These are phyloP conservation scores for Annulohypoxylon maeteangense DNA, from an alignment of 495 filamentous ascomycete species.

Conservation along the genomic window DNA sequence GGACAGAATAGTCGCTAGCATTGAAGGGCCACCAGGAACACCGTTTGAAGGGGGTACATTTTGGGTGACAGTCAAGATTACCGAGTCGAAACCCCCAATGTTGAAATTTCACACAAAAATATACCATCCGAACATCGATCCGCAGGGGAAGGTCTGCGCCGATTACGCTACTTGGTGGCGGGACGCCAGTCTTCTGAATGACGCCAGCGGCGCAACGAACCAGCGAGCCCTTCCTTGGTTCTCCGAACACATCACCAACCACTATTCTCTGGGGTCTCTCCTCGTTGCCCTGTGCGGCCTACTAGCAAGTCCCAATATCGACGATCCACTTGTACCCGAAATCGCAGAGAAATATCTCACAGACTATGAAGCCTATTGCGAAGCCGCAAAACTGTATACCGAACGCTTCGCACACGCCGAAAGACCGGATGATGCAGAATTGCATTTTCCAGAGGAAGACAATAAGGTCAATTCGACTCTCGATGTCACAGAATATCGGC, in stretches of 20 bases:
- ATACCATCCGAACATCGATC: constrained; percentile 11
- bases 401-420: background rate
- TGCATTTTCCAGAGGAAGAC: background rate
- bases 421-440: background rate
- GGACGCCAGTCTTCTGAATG: background rate
- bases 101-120: constrained; percentile 4
- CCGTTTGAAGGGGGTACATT: constrained; percentile 2
- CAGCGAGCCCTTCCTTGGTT: constrained; percentile 6
- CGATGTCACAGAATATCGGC: background rate
- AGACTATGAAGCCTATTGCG: background rate
- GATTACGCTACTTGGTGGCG: constrained; percentile 8
- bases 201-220: background rate
- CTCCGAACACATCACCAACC: constrained; percentile 7
- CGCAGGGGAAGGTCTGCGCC: background rate
- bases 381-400: constrained; percentile 1
- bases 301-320: constrained; percentile 1
- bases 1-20: background rate
- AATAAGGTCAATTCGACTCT: background rate
- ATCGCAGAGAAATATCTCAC: constrained; percentile 9
- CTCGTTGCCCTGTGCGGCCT: constrained; percentile 4
- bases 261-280: background rate
- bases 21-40: constrained; percentile 5
- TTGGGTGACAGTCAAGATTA: constrained; percentile 1
- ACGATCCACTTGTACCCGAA: constrained; percentile 2
- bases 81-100: background rate